Evolutionary conservation across 2,329 filamentous ascomycete genomes (phyloP).

Genomic region (Penicillium sp.): DNA sequence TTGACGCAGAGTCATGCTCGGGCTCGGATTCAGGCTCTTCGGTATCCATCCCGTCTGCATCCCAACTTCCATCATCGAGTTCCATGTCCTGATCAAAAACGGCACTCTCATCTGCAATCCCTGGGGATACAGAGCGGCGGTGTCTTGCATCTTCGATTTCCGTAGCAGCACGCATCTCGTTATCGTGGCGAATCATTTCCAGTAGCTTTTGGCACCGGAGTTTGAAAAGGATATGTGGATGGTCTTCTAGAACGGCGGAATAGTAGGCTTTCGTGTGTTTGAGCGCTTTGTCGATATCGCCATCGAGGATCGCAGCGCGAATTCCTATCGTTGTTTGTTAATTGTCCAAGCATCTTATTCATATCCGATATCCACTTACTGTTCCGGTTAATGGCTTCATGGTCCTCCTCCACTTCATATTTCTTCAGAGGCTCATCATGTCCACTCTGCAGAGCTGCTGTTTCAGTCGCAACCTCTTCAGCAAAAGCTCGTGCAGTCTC

Average conservation of each 20-base stretch:
- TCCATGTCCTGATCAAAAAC: constrained; percentile 58
- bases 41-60: constrained; percentile 55
- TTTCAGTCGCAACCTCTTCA: constrained; percentile 73
- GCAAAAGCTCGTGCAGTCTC: constrained; percentile 89
- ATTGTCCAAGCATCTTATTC: not conserved
- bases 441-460: constrained; percentile 65
- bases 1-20: constrained; percentile 33
- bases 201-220: constrained; percentile 89
- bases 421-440: constrained; percentile 53
- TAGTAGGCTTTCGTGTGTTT: constrained; percentile 77
- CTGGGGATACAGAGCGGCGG: constrained; percentile 39
- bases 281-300: constrained; percentile 88
- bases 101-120: constrained; percentile 43
- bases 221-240: constrained; percentile 83
- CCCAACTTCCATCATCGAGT: constrained; percentile 46
- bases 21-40: constrained; percentile 46
- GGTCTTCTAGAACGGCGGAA: constrained; percentile 73
- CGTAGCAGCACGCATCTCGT: constrained; percentile 55
- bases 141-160: constrained; percentile 34
- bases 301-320: constrained; percentile 80
- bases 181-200: constrained; percentile 81
- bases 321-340: constrained; percentile 60
- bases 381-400: constrained; percentile 83
- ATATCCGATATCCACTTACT: constrained; percentile 54
- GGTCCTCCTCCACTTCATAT: constrained; percentile 72